Base-by-base conservation (phyloP, 139 green algal species). In the Choricystis sp. region DNA sequence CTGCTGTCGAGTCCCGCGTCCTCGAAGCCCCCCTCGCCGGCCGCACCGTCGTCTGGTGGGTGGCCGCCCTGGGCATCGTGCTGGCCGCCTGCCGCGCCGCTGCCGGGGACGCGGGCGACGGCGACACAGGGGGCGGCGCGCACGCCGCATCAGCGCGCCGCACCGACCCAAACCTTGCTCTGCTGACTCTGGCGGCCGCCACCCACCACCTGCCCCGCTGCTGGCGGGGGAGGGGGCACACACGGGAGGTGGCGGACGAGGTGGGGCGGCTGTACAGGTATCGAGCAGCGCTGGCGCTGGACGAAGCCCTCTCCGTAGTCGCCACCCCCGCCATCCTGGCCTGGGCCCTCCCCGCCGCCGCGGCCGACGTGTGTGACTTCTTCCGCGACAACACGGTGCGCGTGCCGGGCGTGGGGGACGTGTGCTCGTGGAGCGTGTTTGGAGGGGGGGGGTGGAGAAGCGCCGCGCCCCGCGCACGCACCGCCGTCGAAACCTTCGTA, bases 171-270 rank as follows among this genome's bases (percentile, higher is more conserved):
- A 86, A 97, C 74, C 57, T 73, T 0, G 81, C 78, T 0, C 83
- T 97, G 73, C 64, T 79, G 23, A 79, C 89, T 62, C 76, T 96
- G 26, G 85, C 85, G 26, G 63, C 74, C 19, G 80, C 95, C 80
- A 96, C 92, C 3, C 92, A 97, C 82, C 87, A 91, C 78, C 74
- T 94, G 59, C 92, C 92, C 3, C 66, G 69, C 27, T 74, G 84
- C 59, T 94, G 87, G 88, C 69, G 79, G 1, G 77, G 78, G 0
- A 60, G 74, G 3, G 83, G 86, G 1, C 85, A 96, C 68, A 93
- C 82, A 0, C 67, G 69, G 3, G 81, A 91, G 69, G 89, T 96
- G 30, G 81, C 86, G 66, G 29, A 68, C 31, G 72, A 92, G 61
- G 89, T 98, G 61, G 66, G 85, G 63, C 61, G 65, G 22, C 74